Base-by-base conservation (phyloP, 2,329 filamentous ascomycete species). In the Colletotrichum melonis region DNA sequence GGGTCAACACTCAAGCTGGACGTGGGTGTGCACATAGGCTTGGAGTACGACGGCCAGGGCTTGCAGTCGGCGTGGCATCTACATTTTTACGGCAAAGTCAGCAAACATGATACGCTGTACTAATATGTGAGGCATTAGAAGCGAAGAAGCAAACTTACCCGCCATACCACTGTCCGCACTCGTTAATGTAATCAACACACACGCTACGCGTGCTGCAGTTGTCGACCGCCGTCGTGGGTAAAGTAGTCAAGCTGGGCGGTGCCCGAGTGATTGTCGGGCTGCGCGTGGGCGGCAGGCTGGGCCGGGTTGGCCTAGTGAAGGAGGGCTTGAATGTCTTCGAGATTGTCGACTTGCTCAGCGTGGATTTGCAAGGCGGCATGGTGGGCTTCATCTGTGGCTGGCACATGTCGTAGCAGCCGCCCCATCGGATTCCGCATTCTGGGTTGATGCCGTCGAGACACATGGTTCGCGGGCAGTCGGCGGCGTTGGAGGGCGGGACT, bases 331-430 rank as follows among this genome's bases (percentile, higher is more conserved):
- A 38, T 1, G 60, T 56, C 26, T 12, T 49, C 12, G 19, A 19
- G 63, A 62, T 63, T 30, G 42, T 38, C n/a, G 67, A 57, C 30
- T 19, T 60, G 32, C 60, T 59, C 2, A 56, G 49, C 55, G 67
- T 60, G 19, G 67, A 38, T 16, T 57, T 71, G 64, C 74, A 74
- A 12, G 67, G 67, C 26, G 72, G 72, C 72, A 69, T 74, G 16
- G 63, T 74, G 19, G 74, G 74, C 42, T 26, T 52, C 22, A 35
- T n/a, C 19, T 32, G 12, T 12, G 64, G 69, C 69, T 73, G 62
- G 71, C 81, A 82, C 16, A 75, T 71, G 67, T 81, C 75, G 69
- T 79, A 82, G 58, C 81, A 82, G 6, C 73, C 77, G 79, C 79
- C 80, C 38, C 74, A 82, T 8, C 22, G 49, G 5, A 74, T 19